Percentiles rank a stretch among this genome's conserved stretches.
Conservation (phyloP, 495 filamentous ascomycete genomes). For the Penicillium dipodomyicola region DNA sequence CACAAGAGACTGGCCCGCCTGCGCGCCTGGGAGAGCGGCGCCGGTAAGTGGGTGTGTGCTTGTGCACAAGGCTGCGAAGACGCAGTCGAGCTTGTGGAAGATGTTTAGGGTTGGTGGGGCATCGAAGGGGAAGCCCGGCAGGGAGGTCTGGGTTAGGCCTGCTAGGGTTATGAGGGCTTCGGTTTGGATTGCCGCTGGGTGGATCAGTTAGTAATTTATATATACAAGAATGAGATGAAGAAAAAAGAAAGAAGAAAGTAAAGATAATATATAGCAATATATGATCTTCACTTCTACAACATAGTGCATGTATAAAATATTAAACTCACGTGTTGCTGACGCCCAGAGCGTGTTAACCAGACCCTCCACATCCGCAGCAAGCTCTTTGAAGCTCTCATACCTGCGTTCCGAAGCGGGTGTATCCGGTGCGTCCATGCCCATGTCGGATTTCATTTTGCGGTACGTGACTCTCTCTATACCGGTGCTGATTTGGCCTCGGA, state of each 20-base stretch:
- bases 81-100: slow-evolving; percentile 72
- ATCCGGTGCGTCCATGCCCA: slow-evolving; percentile 43
- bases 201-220: background rate
- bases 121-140: slow-evolving; percentile 65
- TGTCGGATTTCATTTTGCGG: slow-evolving; percentile 61
- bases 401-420: slow-evolving; percentile 52
- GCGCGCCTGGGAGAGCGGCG: slow-evolving; percentile 64
- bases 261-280: background rate
- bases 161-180: slow-evolving; percentile 79
- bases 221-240: background rate
- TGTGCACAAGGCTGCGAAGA: slow-evolving; percentile 68
- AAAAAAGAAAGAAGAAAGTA: background rate
- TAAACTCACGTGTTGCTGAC: slow-evolving; percentile 70
- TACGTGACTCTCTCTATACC: slow-evolving; percentile 24
- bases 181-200: slow-evolving; percentile 72
- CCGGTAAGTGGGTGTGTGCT: slow-evolving; percentile 66
- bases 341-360: slow-evolving; percentile 79
- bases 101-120: slow-evolving; percentile 61
- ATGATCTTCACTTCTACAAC: background rate
- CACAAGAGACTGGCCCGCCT: slow-evolving; percentile 44
- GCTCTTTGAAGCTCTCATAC: slow-evolving; percentile 66
- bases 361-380: slow-evolving; percentile 66
- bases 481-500: slow-evolving; percentile 19
- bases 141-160: slow-evolving; percentile 60
- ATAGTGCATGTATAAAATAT: background rate